These are phyloP conservation scores for Trichoderma atroviride DNA, from an alignment of 2,329 filamentous ascomycete genomes.

Conservation along the genomic window DNA sequence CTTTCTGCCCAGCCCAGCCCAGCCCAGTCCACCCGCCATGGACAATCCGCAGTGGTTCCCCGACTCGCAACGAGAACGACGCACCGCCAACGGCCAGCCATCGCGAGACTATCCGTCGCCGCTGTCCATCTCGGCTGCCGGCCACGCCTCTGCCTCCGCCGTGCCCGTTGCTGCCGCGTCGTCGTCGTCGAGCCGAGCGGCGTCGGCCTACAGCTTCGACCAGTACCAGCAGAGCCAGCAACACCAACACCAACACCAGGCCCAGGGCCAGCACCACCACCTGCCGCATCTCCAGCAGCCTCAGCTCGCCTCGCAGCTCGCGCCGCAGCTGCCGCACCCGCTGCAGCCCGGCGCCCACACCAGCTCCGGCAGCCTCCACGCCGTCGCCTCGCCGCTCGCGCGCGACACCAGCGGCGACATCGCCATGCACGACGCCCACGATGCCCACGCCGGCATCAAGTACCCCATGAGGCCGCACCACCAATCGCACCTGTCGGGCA, in stretches of 20 bases:
- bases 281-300: background rate
- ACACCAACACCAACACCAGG: conserved; percentile 21
- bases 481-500: conserved; percentile 67
- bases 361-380: conserved; percentile 48
- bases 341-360: conserved; percentile 51
- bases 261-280: conserved; percentile 14
- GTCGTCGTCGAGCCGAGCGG: background rate
- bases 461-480: conserved; percentile 80
- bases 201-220: conserved; percentile 18
- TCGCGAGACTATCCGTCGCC: conserved; percentile 50
- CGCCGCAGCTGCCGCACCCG: conserved; percentile 47
- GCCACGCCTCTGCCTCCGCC: conserved; percentile 27
- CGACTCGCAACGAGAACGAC: conserved; percentile 59
- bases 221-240: conserved; percentile 13
- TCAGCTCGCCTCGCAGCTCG: background rate
- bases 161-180: conserved; percentile 27
- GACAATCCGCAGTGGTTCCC: conserved; percentile 65
- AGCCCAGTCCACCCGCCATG: conserved; percentile 42
- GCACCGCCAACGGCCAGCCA: conserved; percentile 54
- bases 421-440: conserved; percentile 82
- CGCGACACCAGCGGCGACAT: conserved; percentile 77
- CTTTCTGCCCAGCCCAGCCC: background rate
- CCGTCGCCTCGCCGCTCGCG: conserved; percentile 61
- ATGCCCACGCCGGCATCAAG: conserved; percentile 83
- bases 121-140: conserved; percentile 9